Conservation (phyloP, 2,329 filamentous ascomycete species). For the Fusarium paranaense region DNA sequence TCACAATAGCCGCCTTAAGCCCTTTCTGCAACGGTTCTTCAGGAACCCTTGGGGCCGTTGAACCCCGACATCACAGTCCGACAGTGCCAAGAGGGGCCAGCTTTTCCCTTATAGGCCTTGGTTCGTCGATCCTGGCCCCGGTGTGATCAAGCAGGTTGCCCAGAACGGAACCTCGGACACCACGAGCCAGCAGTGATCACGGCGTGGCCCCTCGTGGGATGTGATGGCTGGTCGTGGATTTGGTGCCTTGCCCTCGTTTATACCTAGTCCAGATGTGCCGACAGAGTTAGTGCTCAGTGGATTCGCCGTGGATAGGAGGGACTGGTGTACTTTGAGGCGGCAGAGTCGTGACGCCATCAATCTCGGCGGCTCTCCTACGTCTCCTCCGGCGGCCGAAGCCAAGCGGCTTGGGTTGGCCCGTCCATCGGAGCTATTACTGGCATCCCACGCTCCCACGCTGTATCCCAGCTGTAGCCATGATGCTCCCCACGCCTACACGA, state of each 20-base stretch:
- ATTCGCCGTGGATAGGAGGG: slow-evolving; percentile 3
- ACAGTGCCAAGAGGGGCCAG: slow-evolving; percentile 28
- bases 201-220: slow-evolving; percentile 3
- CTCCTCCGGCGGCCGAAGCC: slow-evolving; percentile 23
- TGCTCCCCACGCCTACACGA: slow-evolving; percentile 35
- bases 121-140: slow-evolving; percentile 34
- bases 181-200: slow-evolving; percentile 11
- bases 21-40: slow-evolving; percentile 14
- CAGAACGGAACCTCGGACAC: slow-evolving; percentile 30
- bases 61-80: slow-evolving; percentile 22
- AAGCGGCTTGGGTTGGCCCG: slow-evolving; percentile 15
- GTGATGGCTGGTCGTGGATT: background rate
- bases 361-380: slow-evolving; percentile 1
- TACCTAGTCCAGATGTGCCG: background rate
- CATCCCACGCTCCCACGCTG: slow-evolving; percentile 32
- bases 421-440: slow-evolving; percentile 4
- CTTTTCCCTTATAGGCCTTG: slow-evolving; percentile 32
- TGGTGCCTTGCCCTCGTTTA: slow-evolving; percentile 2
- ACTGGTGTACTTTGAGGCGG: background rate
- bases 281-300: slow-evolving; percentile 18
- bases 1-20: slow-evolving; percentile 24
- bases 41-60: slow-evolving; percentile 29
- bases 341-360: slow-evolving; percentile 42
- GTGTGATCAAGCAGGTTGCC: slow-evolving; percentile 35
- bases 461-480: slow-evolving; percentile 31